phyloP scores from a whole-genome alignment of 306 rosid genomes.

The Quercus parvula region DNA sequence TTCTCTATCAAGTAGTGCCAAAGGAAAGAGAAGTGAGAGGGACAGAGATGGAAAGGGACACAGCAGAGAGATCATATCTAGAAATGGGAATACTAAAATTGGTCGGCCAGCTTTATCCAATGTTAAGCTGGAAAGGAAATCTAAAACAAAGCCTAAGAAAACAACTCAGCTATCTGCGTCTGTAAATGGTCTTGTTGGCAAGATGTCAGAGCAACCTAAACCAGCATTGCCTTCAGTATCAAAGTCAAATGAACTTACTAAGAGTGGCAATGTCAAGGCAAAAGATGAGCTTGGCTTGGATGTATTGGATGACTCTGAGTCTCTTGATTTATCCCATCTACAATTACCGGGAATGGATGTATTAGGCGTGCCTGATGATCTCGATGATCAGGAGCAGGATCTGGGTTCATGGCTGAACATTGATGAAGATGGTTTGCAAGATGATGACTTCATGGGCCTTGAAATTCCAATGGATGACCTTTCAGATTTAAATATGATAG shows the following conservation, averaged over 20 bases:
- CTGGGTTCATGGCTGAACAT: conserved; percentile 95
- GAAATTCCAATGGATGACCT: conserved; percentile 99
- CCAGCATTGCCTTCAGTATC: conserved; percentile 58
- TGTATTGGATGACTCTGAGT: conserved; percentile 66
- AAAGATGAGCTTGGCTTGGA: conserved; percentile 62
- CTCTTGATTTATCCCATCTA: conserved; percentile 82
- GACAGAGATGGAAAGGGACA: conserved; percentile 98
- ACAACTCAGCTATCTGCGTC: conserved; percentile 89
- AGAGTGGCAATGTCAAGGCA: conserved; percentile 52
- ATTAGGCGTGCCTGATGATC: conserved; percentile 76
- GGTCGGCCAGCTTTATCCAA: conserved; percentile 78
- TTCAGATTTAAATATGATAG: conserved; percentile 93
- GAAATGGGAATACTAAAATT: conserved; percentile 81
- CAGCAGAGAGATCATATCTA: conserved; percentile 73
- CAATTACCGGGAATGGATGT: conserved; percentile 94
- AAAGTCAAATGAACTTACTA: conserved; percentile 53
- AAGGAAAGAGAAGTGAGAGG: conserved; percentile 98
- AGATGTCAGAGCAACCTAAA: conserved; percentile 78
- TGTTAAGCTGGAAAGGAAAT: conserved; percentile 85
- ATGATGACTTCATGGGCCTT: conserved; percentile 97
- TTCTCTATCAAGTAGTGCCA: conserved; percentile 82
- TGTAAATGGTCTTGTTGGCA: conserved; percentile 88
- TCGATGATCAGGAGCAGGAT: conserved; percentile 83
- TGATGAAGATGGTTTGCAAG: conserved; percentile 88
- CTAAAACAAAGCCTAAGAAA: conserved; percentile 94